Base-by-base conservation (phyloP, 2,329 filamentous ascomycete species). In the Arthrobotrys pseudoclavata region DNA sequence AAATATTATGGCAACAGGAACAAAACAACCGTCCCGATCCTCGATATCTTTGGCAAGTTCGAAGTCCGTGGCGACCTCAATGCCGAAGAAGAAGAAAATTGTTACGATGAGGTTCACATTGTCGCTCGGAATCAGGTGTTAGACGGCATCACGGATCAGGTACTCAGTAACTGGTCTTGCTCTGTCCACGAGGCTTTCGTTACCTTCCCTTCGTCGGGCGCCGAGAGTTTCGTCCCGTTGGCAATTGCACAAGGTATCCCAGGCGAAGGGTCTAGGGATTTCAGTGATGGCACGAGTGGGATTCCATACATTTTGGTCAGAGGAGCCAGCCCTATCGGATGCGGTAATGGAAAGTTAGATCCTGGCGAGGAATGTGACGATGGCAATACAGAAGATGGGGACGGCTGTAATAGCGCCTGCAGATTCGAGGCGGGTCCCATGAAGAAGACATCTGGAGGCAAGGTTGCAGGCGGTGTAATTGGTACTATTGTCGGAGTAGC, bases 291-390 rank as follows among this genome's bases (percentile, higher is more conserved):
- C 9, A 83, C 82, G 13, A 80, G 79, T 6, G 85, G 85, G 24
- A 81, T 85, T 15, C 84, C 85, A 34, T 86, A 85, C 72, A 85
- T 86, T 69, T 82, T 85, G 55, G 84, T 84, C 22, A 84, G 84
- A 50, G 84, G 84, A 6, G 84, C 83, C 7, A 84, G 83, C 1
- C 84, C 84, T 2, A 79, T 83, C 10, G 84, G 84, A 20, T 86
- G 85, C 55, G 85, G 85, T 34, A 82, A 86, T 67, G 84, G 84
- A 26, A 80, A 80, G 1, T 82, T 83, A 37, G 82, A 85, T 26
- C 26, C 80, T 1, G 83, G 83, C 12, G 85, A 86, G 79, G 84
- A 85, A 60, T 86, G 85, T 48, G 85, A 86, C 64, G 82, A 84
- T 61, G 84, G 84, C 0, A 85, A 85, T 61, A 82, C 81, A 0